phyloP scores from a whole-genome alignment of 192 early-diverging fungal species.

The Anaeromyces robustus region DNA sequence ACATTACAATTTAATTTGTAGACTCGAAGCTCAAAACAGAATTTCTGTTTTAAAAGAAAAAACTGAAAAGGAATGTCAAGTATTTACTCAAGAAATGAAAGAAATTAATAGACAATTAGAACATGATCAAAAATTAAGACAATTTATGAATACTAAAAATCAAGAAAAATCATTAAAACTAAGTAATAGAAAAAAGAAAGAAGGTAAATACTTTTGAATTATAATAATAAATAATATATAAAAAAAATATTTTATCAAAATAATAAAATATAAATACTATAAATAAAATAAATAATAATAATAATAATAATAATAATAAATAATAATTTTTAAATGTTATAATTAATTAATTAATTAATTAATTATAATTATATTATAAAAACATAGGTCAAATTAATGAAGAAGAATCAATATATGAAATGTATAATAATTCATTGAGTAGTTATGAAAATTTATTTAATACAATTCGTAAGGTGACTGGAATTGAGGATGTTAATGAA shows the following conservation, averaged over 20 bases:
- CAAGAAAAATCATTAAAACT: neutral
- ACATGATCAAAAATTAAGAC: slow-evolving; percentile 37
- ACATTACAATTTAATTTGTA: neutral
- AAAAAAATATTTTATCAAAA: too few species aligned
- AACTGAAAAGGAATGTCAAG: slow-evolving; percentile 44
- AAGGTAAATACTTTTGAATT: neutral
- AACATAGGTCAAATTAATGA: neutral
- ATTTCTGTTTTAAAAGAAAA: slow-evolving; percentile 38
- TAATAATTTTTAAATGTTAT: too few species aligned
- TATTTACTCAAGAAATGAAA: slow-evolving; percentile 45
- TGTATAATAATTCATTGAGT: slow-evolving; percentile 22
- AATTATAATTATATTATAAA: neutral
- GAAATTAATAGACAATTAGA: slow-evolving; percentile 37
- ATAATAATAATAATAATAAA: too few species aligned
- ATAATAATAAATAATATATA: too few species aligned
- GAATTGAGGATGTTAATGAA: slow-evolving; percentile 27
- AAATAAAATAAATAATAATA: too few species aligned
- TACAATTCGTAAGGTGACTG: slow-evolving; percentile 36
- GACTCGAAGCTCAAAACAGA: slow-evolving; percentile 39
- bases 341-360: too few species aligned
- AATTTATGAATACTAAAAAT: slow-evolving; percentile 43
- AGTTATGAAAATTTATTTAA: slow-evolving; percentile 30
- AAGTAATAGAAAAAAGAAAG: neutral
- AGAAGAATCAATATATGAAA: slow-evolving; percentile 18
- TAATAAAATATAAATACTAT: too few species aligned